Base-by-base conservation (phyloP, 2,329 filamentous ascomycete genomes). In the Chalaropsis thielavioides region DNA sequence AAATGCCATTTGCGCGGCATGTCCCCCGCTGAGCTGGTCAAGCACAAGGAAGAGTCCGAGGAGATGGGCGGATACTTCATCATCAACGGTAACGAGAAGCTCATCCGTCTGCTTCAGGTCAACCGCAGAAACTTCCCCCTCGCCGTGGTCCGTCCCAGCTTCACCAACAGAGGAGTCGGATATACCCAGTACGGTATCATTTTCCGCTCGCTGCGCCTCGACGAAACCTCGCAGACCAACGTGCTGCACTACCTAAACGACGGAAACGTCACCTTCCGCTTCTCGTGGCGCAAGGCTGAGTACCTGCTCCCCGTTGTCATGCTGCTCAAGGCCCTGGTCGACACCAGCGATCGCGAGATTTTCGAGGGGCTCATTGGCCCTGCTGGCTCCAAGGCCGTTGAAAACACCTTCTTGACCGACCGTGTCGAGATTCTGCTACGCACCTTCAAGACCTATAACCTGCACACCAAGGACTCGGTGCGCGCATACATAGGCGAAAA, bases 161-260 rank as follows among this genome's bases (percentile, higher is more conserved):
- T 97, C 77, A 82, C 84, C 69, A 92, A 90, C 71, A 86, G 94
- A 77, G 94, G 94, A 44, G 81, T 86, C 22, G 83, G 89, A 68
- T 99, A 96, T 77, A 95, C 91, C 11, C 87, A 89, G 66, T 94
- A 85, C 72, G 94, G 91, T 80, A 88, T 97, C 66, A 89, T 95
- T 71, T 85, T 96, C 69, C 87, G 94, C 76, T 95, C 88, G 2
- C 91, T 96, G 64, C 85, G 94, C 66, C 92, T 92, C n/a, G 94
- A 99, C 75, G 91, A 99, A 76, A 96, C 92, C 8, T 96, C 92
- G 38, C 92, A 97, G 75, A 97, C 92, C 44, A 99, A 97, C 72
- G 91, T 95, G 41, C 81, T 99, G 61, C 94, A 99, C 76, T 99
- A 97, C 75, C 83, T 99, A 65, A 90, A 82, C 71, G 94, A 99